Base-by-base conservation (phyloP, 345 rosid genomes). In the Eucalyptus erythrocorys region DNA sequence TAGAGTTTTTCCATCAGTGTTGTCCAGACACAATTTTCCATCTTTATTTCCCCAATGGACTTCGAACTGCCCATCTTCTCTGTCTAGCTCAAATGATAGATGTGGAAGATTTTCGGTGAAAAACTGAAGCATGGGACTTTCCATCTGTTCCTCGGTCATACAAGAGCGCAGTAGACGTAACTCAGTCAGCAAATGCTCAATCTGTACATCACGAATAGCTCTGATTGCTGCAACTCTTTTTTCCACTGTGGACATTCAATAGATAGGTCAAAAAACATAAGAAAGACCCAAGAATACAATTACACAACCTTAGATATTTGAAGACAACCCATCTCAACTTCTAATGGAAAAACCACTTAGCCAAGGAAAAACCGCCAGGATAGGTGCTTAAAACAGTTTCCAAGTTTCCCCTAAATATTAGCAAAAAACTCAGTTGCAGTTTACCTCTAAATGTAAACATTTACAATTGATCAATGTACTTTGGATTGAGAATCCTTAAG, bases 201-300 rank as follows among this genome's bases (percentile, higher is more conserved):
- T 92, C 90, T 95, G 96, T 88, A 95, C 94, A 88, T 97, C 98
- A 79, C 98, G 94, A 22, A 93, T 93, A 17, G 97, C 96, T 85
- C 95, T 97, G 32, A 95, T 91, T 80, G 98, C 99, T 88, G 93
- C 95, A 86, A 91, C 88, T 90, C 93, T 93, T 79, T n/a, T 92
- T 82, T 98, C 95, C 87, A 94, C 99, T 97, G 91, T 64, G 32
- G 49, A 59, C 42, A 57, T 51, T 26, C 26, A n/a, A 17, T n/a
- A 47, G 37, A 50, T n/a, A 87, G 1, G 6, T 22, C 7, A 64
- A 47, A 68, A 24, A 68, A 17, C 49, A 43, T 55, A 8, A 26
- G 76, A 86, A 37, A 87, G 51, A 87, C 80, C 57, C 48, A 87
- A 50, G 43, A 45, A 68, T 7, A 30, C 13, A 34, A 68, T 71